phyloP scores from a whole-genome alignment of 345 rosid species.

The Camelina laxa region DNA sequence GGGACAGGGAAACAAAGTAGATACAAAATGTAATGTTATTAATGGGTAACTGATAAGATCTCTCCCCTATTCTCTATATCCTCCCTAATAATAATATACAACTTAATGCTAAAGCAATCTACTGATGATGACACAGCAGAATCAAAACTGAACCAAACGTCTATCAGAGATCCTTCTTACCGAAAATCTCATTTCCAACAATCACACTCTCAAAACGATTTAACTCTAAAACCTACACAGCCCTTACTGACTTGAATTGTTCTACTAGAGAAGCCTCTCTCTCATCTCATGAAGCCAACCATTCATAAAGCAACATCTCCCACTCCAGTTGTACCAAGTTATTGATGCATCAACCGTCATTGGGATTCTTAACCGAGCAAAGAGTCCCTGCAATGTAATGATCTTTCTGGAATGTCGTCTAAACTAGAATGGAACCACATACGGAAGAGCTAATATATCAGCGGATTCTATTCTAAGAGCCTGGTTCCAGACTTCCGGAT shows the following conservation, averaged over 20 bases:
- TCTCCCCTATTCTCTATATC: constrained; percentile 31
- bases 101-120: constrained; percentile 37
- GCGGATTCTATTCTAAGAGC: constrained; percentile 64
- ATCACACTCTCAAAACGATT: constrained; percentile 28
- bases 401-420: constrained; percentile 12
- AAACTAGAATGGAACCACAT: constrained; percentile 75
- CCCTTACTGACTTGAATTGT: constrained; percentile 8
- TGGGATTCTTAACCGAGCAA: constrained; percentile 3
- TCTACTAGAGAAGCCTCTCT: constrained; percentile 18
- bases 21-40: constrained; percentile 30
- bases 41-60: constrained; percentile 36
- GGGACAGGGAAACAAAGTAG: constrained; percentile 17
- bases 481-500: constrained; percentile 66
- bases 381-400: constrained; percentile 14
- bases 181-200: constrained; percentile 32
- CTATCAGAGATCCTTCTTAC: neutral
- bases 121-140: constrained; percentile 25
- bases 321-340: neutral
- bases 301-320: constrained; percentile 18
- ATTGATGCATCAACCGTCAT: neutral
- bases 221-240: constrained; percentile 34
- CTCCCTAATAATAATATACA: constrained; percentile 40
- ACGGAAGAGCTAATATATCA: constrained; percentile 71
- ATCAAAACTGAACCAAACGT: constrained; percentile 41
- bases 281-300: constrained; percentile 24